These are phyloP conservation scores for Macrocybe gigantea DNA, from an alignment of 768 basidiomycete genomes.

Conservation along the genomic window DNA sequence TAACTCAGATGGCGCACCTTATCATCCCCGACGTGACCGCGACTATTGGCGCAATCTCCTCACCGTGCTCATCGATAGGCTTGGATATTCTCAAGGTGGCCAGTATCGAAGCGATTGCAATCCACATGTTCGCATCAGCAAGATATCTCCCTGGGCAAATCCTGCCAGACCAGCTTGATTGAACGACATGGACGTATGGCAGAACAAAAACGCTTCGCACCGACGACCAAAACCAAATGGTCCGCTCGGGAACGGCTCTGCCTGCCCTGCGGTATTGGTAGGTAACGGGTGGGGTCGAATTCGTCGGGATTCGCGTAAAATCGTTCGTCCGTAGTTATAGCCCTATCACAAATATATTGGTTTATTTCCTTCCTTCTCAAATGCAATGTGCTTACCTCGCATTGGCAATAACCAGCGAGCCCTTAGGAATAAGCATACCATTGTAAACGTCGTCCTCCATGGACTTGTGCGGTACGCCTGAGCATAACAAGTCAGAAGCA, in stretches of 20 bases:
- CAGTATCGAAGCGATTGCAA: conserved; percentile 13
- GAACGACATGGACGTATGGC: not conserved
- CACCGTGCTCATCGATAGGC: conserved; percentile 23
- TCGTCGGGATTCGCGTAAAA: conserved; percentile 30
- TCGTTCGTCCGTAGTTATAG: conserved; percentile 29
- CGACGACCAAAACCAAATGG: conserved; percentile 18
- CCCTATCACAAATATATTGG: conserved; percentile 18
- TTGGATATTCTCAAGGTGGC: conserved; percentile 27
- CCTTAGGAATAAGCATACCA: conserved; percentile 9
- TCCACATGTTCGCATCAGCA: conserved; percentile 33
- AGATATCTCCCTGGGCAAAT: conserved; percentile 37
- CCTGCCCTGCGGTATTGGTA: conserved; percentile 12
- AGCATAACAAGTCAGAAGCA: too few relatives aligned
- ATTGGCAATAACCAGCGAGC: conserved; percentile 6
- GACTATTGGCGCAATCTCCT: conserved; percentile 17
- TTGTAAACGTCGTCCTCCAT: conserved; percentile 13
- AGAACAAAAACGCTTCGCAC: conserved; percentile 2
- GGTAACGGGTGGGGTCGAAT: conserved; percentile 38
- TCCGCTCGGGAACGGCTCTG: conserved; percentile 3
- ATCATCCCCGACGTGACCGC: too few relatives aligned
- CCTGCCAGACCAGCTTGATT: conserved; percentile 2
- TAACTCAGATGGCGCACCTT: too few relatives aligned
- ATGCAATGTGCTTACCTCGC: not conserved
- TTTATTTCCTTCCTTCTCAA: too few relatives aligned
- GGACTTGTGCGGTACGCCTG: conserved; percentile 13